Percentiles rank a stretch among this genome's conserved stretches.
Evolutionary conservation across 2,329 filamentous ascomycete genomes (phyloP).

Genomic region (Calonectria multiphialidica): DNA sequence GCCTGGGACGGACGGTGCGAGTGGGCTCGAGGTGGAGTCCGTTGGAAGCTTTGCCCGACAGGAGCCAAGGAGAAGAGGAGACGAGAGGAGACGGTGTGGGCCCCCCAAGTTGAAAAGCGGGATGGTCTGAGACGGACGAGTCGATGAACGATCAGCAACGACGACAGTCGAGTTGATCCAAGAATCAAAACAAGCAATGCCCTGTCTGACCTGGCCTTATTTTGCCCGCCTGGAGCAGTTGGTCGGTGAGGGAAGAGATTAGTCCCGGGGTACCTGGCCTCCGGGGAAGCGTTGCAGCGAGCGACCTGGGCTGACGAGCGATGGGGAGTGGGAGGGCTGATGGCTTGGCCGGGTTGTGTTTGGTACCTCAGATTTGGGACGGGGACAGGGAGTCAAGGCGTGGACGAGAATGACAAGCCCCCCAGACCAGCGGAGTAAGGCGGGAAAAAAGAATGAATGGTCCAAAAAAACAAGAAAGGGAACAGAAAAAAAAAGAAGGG

Average conservation of each 20-base stretch:
- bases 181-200: slow-evolving; percentile 4
- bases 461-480: background rate
- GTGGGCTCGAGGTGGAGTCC: slow-evolving; percentile 36
- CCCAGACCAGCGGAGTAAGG: slow-evolving; percentile 4
- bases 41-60: slow-evolving; percentile 40
- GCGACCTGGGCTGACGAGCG: background rate
- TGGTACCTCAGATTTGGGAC: slow-evolving; percentile 14
- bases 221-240: background rate
- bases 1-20: slow-evolving; percentile 27
- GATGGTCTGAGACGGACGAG: slow-evolving; percentile 16
- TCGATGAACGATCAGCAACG: slow-evolving; percentile 1
- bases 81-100: slow-evolving; percentile 20
- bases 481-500: background rate
- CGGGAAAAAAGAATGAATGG: slow-evolving; percentile 2
- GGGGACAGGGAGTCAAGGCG: background rate
- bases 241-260: background rate
- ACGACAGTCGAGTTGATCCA: background rate
- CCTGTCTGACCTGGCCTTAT: slow-evolving; percentile 6
- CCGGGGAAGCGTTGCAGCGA: background rate
- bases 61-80: slow-evolving; percentile 30
- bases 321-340: slow-evolving; percentile 5
- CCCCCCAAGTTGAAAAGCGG: slow-evolving; percentile 15
- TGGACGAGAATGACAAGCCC: background rate
- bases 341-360: background rate
- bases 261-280: background rate